phyloP scores from a whole-genome alignment of 1,284 basidiomycete species.

The Cryptococcus jaspeensis region DNA sequence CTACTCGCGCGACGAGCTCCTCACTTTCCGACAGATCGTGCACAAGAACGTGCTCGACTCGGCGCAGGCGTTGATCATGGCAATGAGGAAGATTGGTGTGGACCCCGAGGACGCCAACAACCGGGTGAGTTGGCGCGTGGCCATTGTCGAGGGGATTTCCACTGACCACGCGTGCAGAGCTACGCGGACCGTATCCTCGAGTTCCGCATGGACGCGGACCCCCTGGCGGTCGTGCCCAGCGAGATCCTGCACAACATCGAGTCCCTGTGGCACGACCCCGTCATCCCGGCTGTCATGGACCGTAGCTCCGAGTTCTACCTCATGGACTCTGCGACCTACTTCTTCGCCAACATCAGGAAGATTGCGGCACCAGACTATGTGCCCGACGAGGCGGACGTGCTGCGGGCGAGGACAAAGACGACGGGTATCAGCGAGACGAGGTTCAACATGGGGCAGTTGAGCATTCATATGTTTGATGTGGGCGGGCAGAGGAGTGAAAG shows the following conservation, averaged over 20 bases:
- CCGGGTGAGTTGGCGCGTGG: conserved; percentile 59
- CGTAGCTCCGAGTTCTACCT: conserved; percentile 86
- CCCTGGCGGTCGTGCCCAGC: conserved; percentile 46
- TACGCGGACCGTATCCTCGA: conserved; percentile 56
- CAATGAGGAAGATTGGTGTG: conserved; percentile 85
- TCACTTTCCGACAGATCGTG: conserved; percentile 74
- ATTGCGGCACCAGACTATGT: conserved; percentile 78
- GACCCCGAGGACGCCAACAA: conserved; percentile 78
- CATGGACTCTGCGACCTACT: conserved; percentile 94
- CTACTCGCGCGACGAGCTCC: conserved; percentile 76
- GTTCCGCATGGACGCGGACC: conserved; percentile 54
- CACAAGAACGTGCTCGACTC: conserved; percentile 75
- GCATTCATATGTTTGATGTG: conserved; percentile 81
- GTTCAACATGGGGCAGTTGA: conserved; percentile 55
- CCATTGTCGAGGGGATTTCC: not conserved
- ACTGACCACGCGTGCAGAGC: conserved; percentile 23
- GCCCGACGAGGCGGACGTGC: conserved; percentile 84
- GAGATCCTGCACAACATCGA: conserved; percentile 73
- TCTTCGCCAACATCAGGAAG: conserved; percentile 79
- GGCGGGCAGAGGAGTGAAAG: conserved; percentile 90
- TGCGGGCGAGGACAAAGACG: conserved; percentile 85
- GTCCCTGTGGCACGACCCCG: conserved; percentile 85
- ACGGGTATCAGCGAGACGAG: conserved; percentile 91
- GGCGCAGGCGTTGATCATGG: conserved; percentile 81
- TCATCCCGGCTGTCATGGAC: conserved; percentile 83